Evolutionary conservation across 306 rosid species (phyloP), one percentile per base, ranked within the genome.

Genomic region (Erythrophleum fordii): DNA sequence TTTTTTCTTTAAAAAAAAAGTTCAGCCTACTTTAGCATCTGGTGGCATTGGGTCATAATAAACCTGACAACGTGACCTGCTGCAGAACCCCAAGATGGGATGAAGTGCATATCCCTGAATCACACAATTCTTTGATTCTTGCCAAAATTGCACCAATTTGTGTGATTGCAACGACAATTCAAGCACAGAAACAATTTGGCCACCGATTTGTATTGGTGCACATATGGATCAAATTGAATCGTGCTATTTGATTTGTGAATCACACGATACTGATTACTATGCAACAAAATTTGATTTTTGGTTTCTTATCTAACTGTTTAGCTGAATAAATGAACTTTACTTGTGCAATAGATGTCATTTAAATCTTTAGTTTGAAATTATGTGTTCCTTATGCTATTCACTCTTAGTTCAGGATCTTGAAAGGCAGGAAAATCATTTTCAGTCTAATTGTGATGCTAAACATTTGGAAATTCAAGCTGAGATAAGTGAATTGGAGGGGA

Each of bases 381-480:
- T 42, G 41, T 68, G 60, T 67, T 77, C 61, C 67, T 85, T 60
- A 62, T 62, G 58, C 37, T 60, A 65, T 64, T 59, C 69, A 60
- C 73, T 78, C 48, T 80, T 78, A 28, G 76, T 84, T 80, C 83
- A 95, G 99, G 89, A 87, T 74, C 90, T 89, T 70, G 92, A 92
- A 69, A 79, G 72, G 89, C 85, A 88, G 89, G 93, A 89, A 77
- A 81, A 65, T 56, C 84, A 83, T 73, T 82, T 89, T 73, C 86
- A 48, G 75, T 76, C 84, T 17, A 22, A 51, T 41, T 74, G 83
- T 42, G 80, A 90, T 64, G 79, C 78, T 49, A 77, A 75, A 77
- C 87, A 81, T 45, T 84, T 71, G 9, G 86, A 83, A 75, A 81
- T 93, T 77, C 86, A 82, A 83, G 77, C 69, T 58, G 96, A 87